A percentile compares a stretch with the other conserved stretches of the same genome.
Conservation (phyloP, 2,329 filamentous ascomycete genomes). For the Basipetospora sp. region DNA sequence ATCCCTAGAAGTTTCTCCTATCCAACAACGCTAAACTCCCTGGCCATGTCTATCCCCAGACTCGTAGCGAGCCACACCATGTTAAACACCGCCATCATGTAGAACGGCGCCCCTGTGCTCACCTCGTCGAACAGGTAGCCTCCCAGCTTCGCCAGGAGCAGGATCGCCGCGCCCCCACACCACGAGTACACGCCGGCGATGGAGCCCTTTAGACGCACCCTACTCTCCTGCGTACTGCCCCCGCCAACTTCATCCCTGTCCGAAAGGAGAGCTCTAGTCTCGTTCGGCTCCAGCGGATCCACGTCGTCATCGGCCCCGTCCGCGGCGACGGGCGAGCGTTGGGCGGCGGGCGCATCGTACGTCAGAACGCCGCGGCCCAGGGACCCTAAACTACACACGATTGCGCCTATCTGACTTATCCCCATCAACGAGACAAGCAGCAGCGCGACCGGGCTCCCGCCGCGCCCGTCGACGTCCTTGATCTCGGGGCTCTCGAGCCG, state of each 20-base stretch:
- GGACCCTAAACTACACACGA: constrained; percentile 86
- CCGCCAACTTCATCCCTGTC: constrained; percentile 1
- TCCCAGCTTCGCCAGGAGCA: constrained; percentile 81
- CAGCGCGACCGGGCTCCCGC: constrained; percentile 56
- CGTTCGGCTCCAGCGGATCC: constrained; percentile 7
- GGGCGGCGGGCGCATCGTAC: constrained; percentile 21
- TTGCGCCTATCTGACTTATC: constrained; percentile 87
- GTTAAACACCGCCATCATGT: constrained; percentile 86
- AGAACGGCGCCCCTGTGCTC: constrained; percentile 70
- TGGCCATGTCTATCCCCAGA: constrained; percentile 33
- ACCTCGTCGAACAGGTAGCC: constrained; percentile 70
- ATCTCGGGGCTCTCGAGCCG: constrained; percentile 64
- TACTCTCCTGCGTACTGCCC: constrained; percentile 21
- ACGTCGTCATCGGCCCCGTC: constrained; percentile 28
- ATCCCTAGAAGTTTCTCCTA: too few species aligned
- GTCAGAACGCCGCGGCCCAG: constrained; percentile 65
- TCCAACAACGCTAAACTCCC: constrained; percentile 25
- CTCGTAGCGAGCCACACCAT: constrained; percentile 48
- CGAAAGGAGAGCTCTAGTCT: constrained; percentile 7
- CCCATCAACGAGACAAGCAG: constrained; percentile 68
- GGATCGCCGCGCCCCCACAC: constrained; percentile 75
- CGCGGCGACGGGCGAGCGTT: too few species aligned
- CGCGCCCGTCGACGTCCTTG: constrained; percentile 45
- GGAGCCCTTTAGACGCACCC: constrained; percentile 65
- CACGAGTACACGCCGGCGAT: constrained; percentile 91